Evolutionary conservation across 768 basidiomycete species (phyloP), one percentile per base, ranked within the genome.

Genomic region (Kondoa malvinella): DNA sequence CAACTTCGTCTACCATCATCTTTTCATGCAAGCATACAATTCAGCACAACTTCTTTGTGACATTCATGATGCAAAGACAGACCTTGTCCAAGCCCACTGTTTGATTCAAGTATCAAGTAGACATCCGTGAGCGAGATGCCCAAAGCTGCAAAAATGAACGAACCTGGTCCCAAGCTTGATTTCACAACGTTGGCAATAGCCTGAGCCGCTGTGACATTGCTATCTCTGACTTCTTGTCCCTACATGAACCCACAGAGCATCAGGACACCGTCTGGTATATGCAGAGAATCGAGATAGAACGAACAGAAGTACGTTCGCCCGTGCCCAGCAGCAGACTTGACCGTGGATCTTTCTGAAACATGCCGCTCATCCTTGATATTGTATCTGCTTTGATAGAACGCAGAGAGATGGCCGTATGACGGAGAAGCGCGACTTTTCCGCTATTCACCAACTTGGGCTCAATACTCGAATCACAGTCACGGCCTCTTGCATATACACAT

Each of bases 141-240:
- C 31, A 4, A 61, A 58, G 16, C 58, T 61, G 65, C 91, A 79
- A 94, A 92, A 76, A 94, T 92, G 8, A 92, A 84, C 40, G 94
- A 94, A 66, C 96, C 81, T 8, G 95, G 95, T 3, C 95, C 95
- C 66, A 99, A 76, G 30, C 90, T 94, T 74, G 88, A 94, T 82
- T 92, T 95, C 56, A 99, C 85, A 73, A 97, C 87, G 78, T 99
- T 99, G 68, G 95, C 91, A 75, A 99, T 95, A 3, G 3, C 94
- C 33, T 63, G 61, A 27, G 61, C 61, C 40, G 57, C 15, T 40
- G 58, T 67, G 26, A 50, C 60, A 27, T 12, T 34, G 56, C n/a
- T 4, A 33, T 72, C 29, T 29, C 27, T 56, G n/a, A 29, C 27
- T 33, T 29, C 26, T 56, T 68, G 34, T 61, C 56, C 34, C 3